Evolutionary conservation across 2,329 filamentous ascomycete genomes (phyloP).

Genomic region (Ceratocystis huliohia): DNA sequence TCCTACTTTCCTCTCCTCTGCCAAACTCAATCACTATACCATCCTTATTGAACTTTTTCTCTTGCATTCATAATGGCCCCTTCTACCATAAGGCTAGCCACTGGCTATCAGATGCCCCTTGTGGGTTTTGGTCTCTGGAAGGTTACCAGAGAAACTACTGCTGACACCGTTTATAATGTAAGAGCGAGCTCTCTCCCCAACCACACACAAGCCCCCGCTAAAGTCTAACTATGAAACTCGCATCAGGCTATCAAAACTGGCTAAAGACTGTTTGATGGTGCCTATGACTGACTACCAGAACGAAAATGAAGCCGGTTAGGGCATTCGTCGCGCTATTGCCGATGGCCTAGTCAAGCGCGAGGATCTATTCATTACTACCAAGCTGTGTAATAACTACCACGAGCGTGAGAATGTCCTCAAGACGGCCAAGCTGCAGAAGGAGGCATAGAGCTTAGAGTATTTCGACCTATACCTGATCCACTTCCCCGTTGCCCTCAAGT

Average conservation of each 20-base stretch:
- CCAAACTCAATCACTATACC: background rate
- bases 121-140: slow-evolving; percentile 77
- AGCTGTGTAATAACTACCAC: slow-evolving; percentile 90
- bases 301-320: slow-evolving; percentile 64
- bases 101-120: slow-evolving; percentile 57
- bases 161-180: slow-evolving; percentile 62
- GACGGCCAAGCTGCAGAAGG: slow-evolving; percentile 62
- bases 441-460: slow-evolving; percentile 76
- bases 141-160: slow-evolving; percentile 58
- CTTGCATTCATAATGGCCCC: slow-evolving; percentile 18
- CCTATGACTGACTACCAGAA: slow-evolving; percentile 69
- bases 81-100: slow-evolving; percentile 45
- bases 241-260: slow-evolving; percentile 45
- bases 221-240: background rate
- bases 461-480: slow-evolving; percentile 84
- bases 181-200: background rate
- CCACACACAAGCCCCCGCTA: background rate
- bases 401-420: slow-evolving; percentile 63
- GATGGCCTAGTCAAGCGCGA: slow-evolving; percentile 54
- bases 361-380: slow-evolving; percentile 84
- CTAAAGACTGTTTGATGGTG: slow-evolving; percentile 49
- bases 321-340: slow-evolving; percentile 64
- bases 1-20: slow-evolving; percentile 19
- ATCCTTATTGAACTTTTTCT: background rate
- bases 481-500: slow-evolving; percentile 78